A percentile compares a stretch with the other conserved stretches of the same genome.
Evolutionary conservation across 495 filamentous ascomycete genomes (phyloP).

Genomic region (Daldinia bambusicola): DNA sequence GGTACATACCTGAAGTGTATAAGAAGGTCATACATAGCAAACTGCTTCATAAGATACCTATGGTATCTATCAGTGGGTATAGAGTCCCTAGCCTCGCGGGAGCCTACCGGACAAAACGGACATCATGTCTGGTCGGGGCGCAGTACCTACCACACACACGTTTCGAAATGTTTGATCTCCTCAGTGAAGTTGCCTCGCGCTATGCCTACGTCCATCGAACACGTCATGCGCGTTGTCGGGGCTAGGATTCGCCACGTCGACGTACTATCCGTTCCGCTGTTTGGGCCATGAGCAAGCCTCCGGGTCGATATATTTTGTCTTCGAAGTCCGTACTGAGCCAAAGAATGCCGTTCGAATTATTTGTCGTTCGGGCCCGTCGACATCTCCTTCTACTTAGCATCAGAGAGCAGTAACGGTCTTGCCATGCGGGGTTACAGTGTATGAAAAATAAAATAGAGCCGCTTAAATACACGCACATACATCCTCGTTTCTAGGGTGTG

Average conservation of each 20-base stretch:
- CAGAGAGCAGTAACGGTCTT: no score
- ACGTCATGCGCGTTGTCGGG: not conserved
- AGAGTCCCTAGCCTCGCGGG: not conserved
- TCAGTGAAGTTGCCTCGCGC: not conserved
- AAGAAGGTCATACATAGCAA: not conserved
- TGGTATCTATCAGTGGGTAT: not conserved
- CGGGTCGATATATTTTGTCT: not conserved
- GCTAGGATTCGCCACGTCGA: not conserved
- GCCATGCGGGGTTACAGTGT: no score
- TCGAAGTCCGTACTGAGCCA: conserved; percentile 4
- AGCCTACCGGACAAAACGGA: not conserved
- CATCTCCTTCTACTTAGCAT: no score
- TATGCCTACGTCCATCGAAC: not conserved
- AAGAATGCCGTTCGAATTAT: not conserved
- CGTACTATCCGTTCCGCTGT: conserved; percentile 1
- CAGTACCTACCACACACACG: not conserved
- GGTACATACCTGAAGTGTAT: not conserved
- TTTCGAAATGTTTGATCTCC: not conserved
- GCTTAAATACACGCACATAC: no score
- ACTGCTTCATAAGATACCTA: not conserved
- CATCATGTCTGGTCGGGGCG: not conserved
- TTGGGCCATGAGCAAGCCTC: conserved; percentile 1
- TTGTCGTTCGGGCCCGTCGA: not conserved
- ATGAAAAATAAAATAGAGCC: not conserved
- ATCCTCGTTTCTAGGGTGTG: no score